Percentiles rank a stretch among this genome's conserved stretches.
These are phyloP conservation scores for Bretschneidera sinensis DNA, from an alignment of 345 rosid genomes.

Conservation along the genomic window DNA sequence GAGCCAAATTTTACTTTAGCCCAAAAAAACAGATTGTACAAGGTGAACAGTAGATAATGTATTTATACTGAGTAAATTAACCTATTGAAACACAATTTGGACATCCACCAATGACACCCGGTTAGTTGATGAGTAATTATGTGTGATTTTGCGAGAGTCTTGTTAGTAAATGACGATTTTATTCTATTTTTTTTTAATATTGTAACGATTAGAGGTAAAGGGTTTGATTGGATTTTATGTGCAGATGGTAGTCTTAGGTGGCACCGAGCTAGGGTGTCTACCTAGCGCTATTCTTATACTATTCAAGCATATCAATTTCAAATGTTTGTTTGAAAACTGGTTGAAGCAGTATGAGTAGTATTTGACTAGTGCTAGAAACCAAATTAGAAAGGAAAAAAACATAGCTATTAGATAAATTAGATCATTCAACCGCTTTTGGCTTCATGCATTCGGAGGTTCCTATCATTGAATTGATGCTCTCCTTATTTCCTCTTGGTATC, in stretches of 20 bases:
- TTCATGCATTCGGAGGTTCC: conserved; percentile 37
- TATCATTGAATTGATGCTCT: conserved; percentile 33
- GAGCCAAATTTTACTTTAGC: no score
- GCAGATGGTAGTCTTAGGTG: neutral
- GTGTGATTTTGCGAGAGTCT: no score
- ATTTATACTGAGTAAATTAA: no score
- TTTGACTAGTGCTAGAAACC: conserved; percentile 17
- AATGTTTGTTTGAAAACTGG: conserved; percentile 6
- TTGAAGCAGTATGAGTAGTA: conserved; percentile 23
- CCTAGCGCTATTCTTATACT: neutral
- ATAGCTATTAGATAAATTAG: conserved; percentile 21
- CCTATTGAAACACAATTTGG: no score
- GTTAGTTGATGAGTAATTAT: no score
- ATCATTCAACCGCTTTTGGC: conserved; percentile 47
- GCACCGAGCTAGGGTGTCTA: neutral
- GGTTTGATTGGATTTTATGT: no score
- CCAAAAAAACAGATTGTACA: no score
- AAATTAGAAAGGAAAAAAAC: conserved; percentile 16
- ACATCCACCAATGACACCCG: no score
- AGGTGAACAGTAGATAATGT: no score
- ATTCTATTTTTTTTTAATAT: no score
- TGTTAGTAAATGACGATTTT: no score
- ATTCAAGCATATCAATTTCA: neutral
- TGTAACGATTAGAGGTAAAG: no score
- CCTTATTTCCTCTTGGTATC: conserved; percentile 37